phyloP scores from a whole-genome alignment of 768 basidiomycete genomes.

The Phanerochaete carnosa region DNA sequence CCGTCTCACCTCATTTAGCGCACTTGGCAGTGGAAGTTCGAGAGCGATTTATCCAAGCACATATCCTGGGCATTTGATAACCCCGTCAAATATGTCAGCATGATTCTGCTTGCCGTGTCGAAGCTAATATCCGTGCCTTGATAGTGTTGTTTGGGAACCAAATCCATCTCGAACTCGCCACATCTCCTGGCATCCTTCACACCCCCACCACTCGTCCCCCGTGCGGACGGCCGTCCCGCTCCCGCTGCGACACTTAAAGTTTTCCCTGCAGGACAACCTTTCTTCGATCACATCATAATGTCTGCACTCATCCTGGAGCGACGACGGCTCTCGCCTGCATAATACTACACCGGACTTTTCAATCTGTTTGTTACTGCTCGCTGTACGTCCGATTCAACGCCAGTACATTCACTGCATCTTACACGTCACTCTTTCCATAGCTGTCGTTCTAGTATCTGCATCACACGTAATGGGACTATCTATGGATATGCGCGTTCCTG shows the following conservation, averaged over 20 bases:
- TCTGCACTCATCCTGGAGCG: constrained; percentile 33
- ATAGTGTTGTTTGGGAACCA: constrained; percentile 18
- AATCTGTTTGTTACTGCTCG: background rate
- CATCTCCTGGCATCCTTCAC: constrained; percentile 18
- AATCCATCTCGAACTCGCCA: background rate
- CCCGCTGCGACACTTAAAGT: constrained; percentile 21
- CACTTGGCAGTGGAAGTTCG: constrained; percentile 23
- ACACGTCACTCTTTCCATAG: too few species aligned
- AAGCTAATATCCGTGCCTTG: background rate
- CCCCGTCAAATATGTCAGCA: constrained; percentile 21
- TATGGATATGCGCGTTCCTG: too few species aligned
- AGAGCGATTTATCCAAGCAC: constrained; percentile 6
- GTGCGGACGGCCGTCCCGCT: constrained; percentile 7
- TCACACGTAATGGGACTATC: background rate
- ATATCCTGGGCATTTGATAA: constrained; percentile 20
- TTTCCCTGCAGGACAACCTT: constrained; percentile 23
- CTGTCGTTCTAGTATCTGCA: background rate
- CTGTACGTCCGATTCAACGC: background rate
- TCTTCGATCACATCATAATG: constrained; percentile 33
- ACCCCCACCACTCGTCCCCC: constrained; percentile 10
- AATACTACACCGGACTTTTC: background rate
- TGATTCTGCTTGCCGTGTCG: background rate
- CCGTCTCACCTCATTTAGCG: too few species aligned
- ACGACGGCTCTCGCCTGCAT: constrained; percentile 19
- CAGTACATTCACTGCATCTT: background rate